Evolutionary conservation across 805 yeast genomes (phyloP).

Genomic region (Jamesozyma gamospora): DNA sequence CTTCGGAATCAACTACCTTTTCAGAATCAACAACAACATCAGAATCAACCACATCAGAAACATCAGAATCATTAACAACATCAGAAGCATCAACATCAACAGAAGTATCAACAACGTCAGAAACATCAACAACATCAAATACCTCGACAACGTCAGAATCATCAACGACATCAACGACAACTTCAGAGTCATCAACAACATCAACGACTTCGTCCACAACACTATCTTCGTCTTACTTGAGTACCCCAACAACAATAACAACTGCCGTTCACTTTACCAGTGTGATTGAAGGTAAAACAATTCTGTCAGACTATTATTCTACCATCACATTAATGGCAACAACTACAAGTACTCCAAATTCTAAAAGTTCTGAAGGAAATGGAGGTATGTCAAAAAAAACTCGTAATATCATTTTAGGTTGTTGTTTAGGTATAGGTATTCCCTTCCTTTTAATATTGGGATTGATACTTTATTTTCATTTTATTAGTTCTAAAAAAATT

Average conservation of each 20-base stretch:
- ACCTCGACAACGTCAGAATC: not conserved
- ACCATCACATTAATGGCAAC: slow-evolving; percentile 26
- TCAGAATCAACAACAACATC: not conserved
- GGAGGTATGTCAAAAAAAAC: slow-evolving; percentile 40
- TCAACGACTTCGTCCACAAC: slow-evolving; percentile 1
- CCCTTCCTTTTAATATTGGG: slow-evolving; percentile 35
- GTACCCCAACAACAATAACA: not conserved
- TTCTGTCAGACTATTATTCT: slow-evolving; percentile 25
- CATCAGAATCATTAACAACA: slow-evolving; percentile 1
- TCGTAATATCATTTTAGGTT: slow-evolving; percentile 52
- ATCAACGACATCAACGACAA: not conserved
- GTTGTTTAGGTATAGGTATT: slow-evolving; percentile 62
- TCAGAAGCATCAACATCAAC: slow-evolving; percentile 1
- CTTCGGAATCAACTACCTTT: not conserved
- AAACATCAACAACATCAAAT: slow-evolving; percentile 6
- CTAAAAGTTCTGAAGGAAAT: slow-evolving; percentile 2
- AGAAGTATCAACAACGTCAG: slow-evolving; percentile 3
- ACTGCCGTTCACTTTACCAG: slow-evolving; percentile 13
- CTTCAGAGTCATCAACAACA: not conserved
- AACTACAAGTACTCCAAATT: slow-evolving; percentile 16
- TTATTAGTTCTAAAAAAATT: slow-evolving; percentile 23
- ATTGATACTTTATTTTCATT: slow-evolving; percentile 22
- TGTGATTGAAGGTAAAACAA: slow-evolving; percentile 27
- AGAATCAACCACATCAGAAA: slow-evolving; percentile 6
- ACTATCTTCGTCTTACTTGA: not conserved